phyloP scores from a whole-genome alignment of 441 rosid species.

The Brassica hybrid region DNA sequence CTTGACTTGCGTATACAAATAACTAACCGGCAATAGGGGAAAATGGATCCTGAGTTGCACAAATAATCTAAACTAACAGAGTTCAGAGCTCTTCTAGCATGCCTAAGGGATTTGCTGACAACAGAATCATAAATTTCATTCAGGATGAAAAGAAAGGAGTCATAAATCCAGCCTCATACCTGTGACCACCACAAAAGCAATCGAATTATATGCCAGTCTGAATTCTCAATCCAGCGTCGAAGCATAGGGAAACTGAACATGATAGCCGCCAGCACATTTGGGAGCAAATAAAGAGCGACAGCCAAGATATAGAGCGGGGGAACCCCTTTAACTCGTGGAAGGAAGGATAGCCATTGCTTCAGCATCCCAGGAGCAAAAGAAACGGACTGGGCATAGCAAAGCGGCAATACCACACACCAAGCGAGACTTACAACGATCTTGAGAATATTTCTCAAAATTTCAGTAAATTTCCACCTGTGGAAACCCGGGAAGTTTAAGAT shows the following conservation, averaged over 20 bases:
- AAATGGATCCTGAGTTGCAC: constrained; percentile 14
- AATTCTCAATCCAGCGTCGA: constrained; percentile 96
- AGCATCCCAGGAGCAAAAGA: constrained; percentile 50
- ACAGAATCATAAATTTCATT: constrained; percentile 7
- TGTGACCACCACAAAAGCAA: constrained; percentile 99
- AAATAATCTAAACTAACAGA: constrained; percentile 5
- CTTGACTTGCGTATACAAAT: constrained; percentile 15
- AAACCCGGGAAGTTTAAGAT: constrained; percentile 93
- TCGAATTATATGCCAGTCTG: constrained; percentile 91
- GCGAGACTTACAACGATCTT: constrained; percentile 80
- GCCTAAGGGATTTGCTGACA: constrained; percentile 18
- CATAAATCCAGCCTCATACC: constrained; percentile 50
- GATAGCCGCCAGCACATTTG: constrained; percentile 76
- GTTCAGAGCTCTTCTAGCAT: constrained; percentile 25
- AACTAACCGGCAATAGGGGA: constrained; percentile 11
- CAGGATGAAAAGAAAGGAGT: background rate
- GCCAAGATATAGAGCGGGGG: constrained; percentile 84
- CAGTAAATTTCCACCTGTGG: constrained; percentile 89
- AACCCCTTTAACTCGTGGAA: constrained; percentile 68
- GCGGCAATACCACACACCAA: constrained; percentile 82
- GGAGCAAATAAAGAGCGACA: constrained; percentile 75
- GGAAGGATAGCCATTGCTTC: constrained; percentile 57
- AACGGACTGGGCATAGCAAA: constrained; percentile 70
- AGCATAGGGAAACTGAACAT: constrained; percentile 97
- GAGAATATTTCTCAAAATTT: constrained; percentile 74